Base-by-base conservation (phyloP, 257 asterid genomes). In the Solanum lignicaule region DNA sequence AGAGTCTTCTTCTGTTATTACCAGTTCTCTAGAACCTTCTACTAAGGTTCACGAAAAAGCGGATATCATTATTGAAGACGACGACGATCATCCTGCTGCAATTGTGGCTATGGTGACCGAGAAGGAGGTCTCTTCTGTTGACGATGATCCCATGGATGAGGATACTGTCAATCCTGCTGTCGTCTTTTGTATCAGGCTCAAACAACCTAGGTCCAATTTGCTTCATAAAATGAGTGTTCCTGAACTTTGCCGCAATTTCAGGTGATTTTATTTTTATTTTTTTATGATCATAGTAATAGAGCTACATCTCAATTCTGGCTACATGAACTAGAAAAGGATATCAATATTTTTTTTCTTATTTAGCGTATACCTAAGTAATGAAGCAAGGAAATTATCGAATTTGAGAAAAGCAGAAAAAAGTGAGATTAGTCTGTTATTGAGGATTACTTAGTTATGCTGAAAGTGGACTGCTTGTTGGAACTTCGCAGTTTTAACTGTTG, bases 141-240 rank as follows among this genome's bases (percentile, higher is more conserved):
- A 88, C 27, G 98, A 93, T 16, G 98, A 95, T 89, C 87, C 88
- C 2, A 90, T 93, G 93, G 98, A 95, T 43, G 95, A 93, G 90
- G 96, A 93, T 86, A 52, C 93, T 10, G 92, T 87, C 5, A 91
- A 85, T 85, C 95, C 95, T 14, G 95, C 98, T 3, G 94, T 93
- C 68, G 97, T 97, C 35, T 97, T 97, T 87, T 92, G 95, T 73
- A 95, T 95, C 89, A 94, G 91, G 90, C 95, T 97, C 31, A 94
- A 92, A 92, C 99, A 97, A 90, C 98, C 97, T 0, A 95, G 86
- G 90, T 92, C 96, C 15, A 97, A 92, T 91, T 91, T 95, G 92
- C 92, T 93, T 90, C 94, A 95, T 83, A 97, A 97, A 87, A 97
- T 97, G 99, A 95, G 98, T 85, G 98, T 97, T 88, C 99, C 99